phyloP scores from a whole-genome alignment of 208 protist species.

The Leishmania amazonensis region DNA sequence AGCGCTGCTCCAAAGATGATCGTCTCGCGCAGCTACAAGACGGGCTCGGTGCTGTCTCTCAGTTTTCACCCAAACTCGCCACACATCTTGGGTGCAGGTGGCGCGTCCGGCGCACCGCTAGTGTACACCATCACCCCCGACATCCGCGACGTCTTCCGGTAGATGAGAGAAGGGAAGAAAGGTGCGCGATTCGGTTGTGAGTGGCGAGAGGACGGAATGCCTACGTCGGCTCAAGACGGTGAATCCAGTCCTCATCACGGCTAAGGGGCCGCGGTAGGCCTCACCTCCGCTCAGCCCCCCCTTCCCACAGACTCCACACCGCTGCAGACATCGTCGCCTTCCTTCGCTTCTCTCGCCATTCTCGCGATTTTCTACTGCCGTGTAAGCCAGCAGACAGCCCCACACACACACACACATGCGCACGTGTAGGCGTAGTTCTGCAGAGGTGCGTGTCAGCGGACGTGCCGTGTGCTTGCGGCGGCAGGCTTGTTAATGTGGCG shows the following conservation, averaged over 20 bases:
- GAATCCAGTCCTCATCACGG: neutral
- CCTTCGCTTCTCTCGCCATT: neutral
- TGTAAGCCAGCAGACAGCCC: neutral
- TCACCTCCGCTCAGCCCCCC: neutral
- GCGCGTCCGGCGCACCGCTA: constrained; percentile 77
- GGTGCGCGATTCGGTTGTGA: neutral
- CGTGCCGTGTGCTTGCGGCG: neutral
- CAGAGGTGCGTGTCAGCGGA: neutral
- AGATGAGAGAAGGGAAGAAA: neutral
- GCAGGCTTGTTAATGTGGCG: neutral
- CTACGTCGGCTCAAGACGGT: too few species aligned
- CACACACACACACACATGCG: neutral
- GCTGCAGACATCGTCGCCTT: constrained; percentile 6
- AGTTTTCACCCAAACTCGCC: constrained; percentile 89
- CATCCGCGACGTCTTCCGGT: constrained; percentile 57
- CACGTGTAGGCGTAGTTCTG: neutral
- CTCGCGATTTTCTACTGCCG: neutral
- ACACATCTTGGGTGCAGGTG: constrained; percentile 84
- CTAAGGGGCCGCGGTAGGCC: neutral
- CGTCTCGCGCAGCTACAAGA: constrained; percentile 73
- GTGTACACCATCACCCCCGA: constrained; percentile 92
- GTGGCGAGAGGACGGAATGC: neutral
- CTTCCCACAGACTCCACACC: neutral
- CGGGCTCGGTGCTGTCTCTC: constrained; percentile 83
- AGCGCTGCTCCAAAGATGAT: constrained; percentile 38